Conservation (phyloP, 2,329 filamentous ascomycete species). For the Ceratocystis eucalypticola region DNA sequence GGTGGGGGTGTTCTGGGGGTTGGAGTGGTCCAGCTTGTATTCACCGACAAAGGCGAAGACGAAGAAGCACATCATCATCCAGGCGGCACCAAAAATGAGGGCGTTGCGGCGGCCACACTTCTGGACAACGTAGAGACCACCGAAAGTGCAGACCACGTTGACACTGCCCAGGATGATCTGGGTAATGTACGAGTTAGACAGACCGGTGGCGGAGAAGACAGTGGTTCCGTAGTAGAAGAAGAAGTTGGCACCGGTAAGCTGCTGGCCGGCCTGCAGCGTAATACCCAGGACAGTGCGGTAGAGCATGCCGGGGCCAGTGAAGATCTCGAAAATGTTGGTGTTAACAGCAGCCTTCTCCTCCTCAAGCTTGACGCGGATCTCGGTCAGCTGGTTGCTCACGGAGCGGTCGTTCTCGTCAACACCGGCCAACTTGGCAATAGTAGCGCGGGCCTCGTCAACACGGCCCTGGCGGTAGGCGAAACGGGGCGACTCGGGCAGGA, state of each 20-base stretch:
- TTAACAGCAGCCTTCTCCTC: slow-evolving; percentile 37
- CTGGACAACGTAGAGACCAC: slow-evolving; percentile 51
- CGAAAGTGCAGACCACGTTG: slow-evolving; percentile 53
- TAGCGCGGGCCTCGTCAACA: slow-evolving; percentile 35
- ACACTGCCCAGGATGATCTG: slow-evolving; percentile 55
- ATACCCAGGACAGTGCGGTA: slow-evolving; percentile 52
- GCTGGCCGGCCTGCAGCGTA: slow-evolving; percentile 49
- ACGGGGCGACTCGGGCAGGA: slow-evolving; percentile 43
- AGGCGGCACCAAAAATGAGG: slow-evolving; percentile 48
- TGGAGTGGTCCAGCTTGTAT: slow-evolving; percentile 30
- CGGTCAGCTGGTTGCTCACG: slow-evolving; percentile 36
- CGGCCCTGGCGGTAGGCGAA: slow-evolving; percentile 36
- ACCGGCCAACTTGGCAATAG: slow-evolving; percentile 35
- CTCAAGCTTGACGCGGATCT: slow-evolving; percentile 39
- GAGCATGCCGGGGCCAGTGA: slow-evolving; percentile 52
- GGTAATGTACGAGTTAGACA: slow-evolving; percentile 51
- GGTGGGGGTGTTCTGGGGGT: slow-evolving; percentile 33
- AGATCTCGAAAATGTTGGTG: slow-evolving; percentile 44
- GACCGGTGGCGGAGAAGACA: slow-evolving; percentile 52
- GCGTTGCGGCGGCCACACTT: slow-evolving; percentile 50
- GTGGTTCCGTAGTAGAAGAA: slow-evolving; percentile 55
- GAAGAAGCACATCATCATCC: slow-evolving; percentile 43
- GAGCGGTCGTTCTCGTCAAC: slow-evolving; percentile 28
- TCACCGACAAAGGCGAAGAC: slow-evolving; percentile 38
- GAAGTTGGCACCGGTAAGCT: slow-evolving; percentile 55